Evolutionary conservation across 208 protist genomes (phyloP).

Genomic region (Leishmania guyanensis): DNA sequence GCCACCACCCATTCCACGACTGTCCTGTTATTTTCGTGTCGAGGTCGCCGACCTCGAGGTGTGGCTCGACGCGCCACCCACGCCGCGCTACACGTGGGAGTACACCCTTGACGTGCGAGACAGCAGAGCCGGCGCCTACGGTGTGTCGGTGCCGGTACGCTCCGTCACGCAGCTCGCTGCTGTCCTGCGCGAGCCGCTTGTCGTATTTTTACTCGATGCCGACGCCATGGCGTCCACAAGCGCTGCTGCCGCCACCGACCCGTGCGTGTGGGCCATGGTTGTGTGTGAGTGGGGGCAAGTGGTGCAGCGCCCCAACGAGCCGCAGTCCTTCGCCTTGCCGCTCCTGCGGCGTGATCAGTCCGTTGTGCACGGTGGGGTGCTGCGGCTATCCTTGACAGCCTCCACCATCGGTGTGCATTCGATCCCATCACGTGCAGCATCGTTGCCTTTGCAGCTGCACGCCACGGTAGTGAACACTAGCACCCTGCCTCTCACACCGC

Average conservation of each 20-base stretch:
- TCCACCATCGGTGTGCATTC: slow-evolving; percentile 17
- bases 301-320: slow-evolving; percentile 46
- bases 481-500: neutral
- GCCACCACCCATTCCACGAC: slow-evolving; percentile 48
- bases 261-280: slow-evolving; percentile 72
- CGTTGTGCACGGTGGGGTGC: slow-evolving; percentile 42
- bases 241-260: neutral
- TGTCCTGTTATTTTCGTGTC: slow-evolving; percentile 82
- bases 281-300: slow-evolving; percentile 70
- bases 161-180: slow-evolving; percentile 46
- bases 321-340: slow-evolving; percentile 51
- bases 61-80: slow-evolving; percentile 63
- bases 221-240: slow-evolving; percentile 30
- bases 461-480: neutral
- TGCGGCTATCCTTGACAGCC: slow-evolving; percentile 62
- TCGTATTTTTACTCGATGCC: slow-evolving; percentile 82
- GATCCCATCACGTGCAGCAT: neutral
- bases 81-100: slow-evolving; percentile 64
- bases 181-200: slow-evolving; percentile 73
- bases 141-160: slow-evolving; percentile 39
- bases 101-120: slow-evolving; percentile 42
- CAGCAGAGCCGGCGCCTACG: slow-evolving; percentile 25
- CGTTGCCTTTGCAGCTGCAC: neutral
- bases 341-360: slow-evolving; percentile 51
- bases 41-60: slow-evolving; percentile 51